Evolutionary conservation across 2,329 filamentous ascomycete genomes (phyloP), one percentile per base, ranked within the genome.

Genomic region (Didymella lethalis): DNA sequence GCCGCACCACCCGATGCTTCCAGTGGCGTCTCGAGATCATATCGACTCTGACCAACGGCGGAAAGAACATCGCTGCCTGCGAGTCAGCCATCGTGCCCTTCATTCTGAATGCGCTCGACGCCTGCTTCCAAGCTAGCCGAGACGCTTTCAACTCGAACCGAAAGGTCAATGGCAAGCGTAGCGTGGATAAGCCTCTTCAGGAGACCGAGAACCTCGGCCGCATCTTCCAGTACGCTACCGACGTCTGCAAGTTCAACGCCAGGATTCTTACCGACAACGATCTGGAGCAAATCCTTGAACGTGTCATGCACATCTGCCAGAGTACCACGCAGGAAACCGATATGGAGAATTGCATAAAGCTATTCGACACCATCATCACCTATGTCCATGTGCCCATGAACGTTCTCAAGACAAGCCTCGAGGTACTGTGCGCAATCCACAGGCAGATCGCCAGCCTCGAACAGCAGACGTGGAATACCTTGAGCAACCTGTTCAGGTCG

Each of bases 231-330:
- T 90, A 88, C 64, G 82, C 90, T 53, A 83, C 84, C 57, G 86
- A 90, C 62, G 82, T 91, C 53, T 86, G 91, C 78, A 92, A 91
- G 71, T 93, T 91, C 80, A 91, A 89, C 72, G 90, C 88, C 73
- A 89, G 88, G 64, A 83, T 87, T 31, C 86, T 89, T 25, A 84
- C 84, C 63, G 88, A 90, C 63, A 77, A 82, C 31, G 85, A 88
- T 45, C 81, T 90, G 20, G 83, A 83, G 50, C 80, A 81, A 3
- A 77, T 93, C 52, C 85, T 93, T 56, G 82, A 86, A 56, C 83
- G 83, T 12, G 78, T 91, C 8, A 80, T 92, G 45, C 77, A 81
- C 52, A 90, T 93, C 45, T 92, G 89, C 75, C 84, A 87, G 74
- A 86, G 84, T 65, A 92, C 90, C 0, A 87, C 83, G 48, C 81